Evolutionary conservation across 1,139 yeast species (phyloP).

Genomic region (Protomyces lactucae-debilis): DNA sequence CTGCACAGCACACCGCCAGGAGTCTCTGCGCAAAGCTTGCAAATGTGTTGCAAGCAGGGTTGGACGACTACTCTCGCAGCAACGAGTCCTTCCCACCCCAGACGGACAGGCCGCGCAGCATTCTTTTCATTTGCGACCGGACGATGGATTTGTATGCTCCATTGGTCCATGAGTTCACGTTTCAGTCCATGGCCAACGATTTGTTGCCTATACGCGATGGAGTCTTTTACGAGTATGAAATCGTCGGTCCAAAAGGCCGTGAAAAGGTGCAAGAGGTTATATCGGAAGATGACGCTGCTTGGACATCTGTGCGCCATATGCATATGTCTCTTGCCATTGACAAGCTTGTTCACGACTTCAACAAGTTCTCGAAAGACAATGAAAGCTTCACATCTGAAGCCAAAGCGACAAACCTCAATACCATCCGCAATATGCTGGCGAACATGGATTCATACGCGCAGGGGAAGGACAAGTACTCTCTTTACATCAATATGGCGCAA

Average conservation of each 20-base stretch:
- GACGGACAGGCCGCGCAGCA: conserved; percentile 52
- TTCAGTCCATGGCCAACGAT: conserved; percentile 91
- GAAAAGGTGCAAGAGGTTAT: conserved; percentile 48
- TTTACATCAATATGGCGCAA: conserved; percentile 43
- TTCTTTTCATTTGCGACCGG: conserved; percentile 73
- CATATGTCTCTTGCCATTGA: conserved; percentile 77
- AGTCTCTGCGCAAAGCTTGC: conserved; percentile 72
- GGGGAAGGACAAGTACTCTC: conserved; percentile 40
- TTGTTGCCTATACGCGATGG: conserved; percentile 47
- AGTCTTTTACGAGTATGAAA: conserved; percentile 53
- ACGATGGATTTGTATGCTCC: conserved; percentile 81
- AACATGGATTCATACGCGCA: conserved; percentile 44
- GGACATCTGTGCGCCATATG: conserved; percentile 67
- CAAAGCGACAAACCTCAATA: conserved; percentile 39
- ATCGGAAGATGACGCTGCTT: conserved; percentile 65
- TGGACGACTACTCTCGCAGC: conserved; percentile 69
- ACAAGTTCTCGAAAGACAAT: conserved; percentile 65
- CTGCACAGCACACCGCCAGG: conserved; percentile 52
- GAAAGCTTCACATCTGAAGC: conserved; percentile 46
- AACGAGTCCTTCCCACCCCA: conserved; percentile 61
- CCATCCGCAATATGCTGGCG: conserved; percentile 44
- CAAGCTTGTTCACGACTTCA: conserved; percentile 54
- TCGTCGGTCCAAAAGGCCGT: conserved; percentile 60
- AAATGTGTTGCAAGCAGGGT: conserved; percentile 58
- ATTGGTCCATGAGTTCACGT: conserved; percentile 82